A percentile compares a stretch with the other conserved stretches of the same genome.
Evolutionary conservation across 2,329 filamentous ascomycete genomes (phyloP).

Genomic region (Colletotrichum australisinense): DNA sequence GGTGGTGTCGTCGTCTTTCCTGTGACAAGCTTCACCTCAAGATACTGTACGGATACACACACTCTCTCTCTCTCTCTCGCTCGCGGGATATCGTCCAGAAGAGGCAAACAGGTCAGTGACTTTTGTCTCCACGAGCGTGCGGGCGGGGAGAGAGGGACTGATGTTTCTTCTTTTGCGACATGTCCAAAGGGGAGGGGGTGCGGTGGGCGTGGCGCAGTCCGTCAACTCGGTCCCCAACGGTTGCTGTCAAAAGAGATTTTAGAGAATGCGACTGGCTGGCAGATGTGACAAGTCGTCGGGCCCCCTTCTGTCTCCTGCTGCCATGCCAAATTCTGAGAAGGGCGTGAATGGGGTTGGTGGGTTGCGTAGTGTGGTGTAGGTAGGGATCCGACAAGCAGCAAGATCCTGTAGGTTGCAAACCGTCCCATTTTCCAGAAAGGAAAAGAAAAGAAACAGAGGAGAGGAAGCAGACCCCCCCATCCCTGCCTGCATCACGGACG

Average conservation of each 20-base stretch:
- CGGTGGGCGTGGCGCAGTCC: constrained; percentile 26
- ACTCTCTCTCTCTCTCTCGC: background rate
- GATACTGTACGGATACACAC: background rate
- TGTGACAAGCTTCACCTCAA: constrained; percentile 34
- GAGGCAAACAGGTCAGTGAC: constrained; percentile 22
- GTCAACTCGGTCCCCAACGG: constrained; percentile 23
- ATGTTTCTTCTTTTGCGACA: constrained; percentile 31
- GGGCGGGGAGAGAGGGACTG: constrained; percentile 17
- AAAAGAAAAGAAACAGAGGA: constrained; percentile 4
- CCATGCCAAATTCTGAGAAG: constrained; percentile 23
- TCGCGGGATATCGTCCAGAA: constrained; percentile 34
- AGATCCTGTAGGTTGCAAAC: constrained; percentile 26
- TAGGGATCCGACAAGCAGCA: constrained; percentile 18
- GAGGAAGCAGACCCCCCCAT: background rate
- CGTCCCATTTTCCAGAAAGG: constrained; percentile 3
- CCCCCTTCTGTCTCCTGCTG: background rate
- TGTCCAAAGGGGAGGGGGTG: constrained; percentile 21
- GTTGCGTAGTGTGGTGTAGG: background rate
- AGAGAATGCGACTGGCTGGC: constrained; percentile 34
- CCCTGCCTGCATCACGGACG: constrained; percentile 5
- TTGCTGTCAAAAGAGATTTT: constrained; percentile 21
- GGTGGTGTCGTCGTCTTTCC: background rate
- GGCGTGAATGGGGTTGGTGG: background rate
- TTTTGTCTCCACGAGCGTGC: background rate
- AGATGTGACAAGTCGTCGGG: constrained; percentile 29